Percentiles rank a stretch among this genome's conserved stretches.
Evolutionary conservation across 306 rosid genomes (phyloP).

Genomic region (Canavalia ensiformis): DNA sequence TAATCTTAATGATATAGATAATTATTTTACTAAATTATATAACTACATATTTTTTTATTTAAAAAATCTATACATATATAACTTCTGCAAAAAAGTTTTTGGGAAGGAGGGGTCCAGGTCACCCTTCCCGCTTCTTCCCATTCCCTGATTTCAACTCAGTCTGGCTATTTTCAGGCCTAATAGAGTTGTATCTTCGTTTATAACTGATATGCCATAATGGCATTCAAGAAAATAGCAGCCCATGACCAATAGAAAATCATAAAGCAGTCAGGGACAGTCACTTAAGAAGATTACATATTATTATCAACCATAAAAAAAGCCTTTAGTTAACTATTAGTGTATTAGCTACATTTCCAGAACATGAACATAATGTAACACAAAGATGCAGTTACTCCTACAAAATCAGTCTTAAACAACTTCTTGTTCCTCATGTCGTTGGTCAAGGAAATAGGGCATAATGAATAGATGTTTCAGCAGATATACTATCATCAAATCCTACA

Average conservation of each 20-base stretch:
- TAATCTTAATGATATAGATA: too few relatives aligned
- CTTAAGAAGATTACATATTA: slow-evolving; percentile 4
- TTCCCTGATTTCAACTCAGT: neutral
- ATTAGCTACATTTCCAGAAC: neutral
- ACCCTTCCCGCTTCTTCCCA: too few relatives aligned
- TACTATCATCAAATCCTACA: slow-evolving; percentile 1
- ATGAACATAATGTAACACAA: neutral
- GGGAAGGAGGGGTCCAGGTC: too few relatives aligned
- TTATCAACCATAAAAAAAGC: slow-evolving; percentile 21
- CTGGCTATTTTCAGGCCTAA: slow-evolving; percentile 2
- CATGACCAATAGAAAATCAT: slow-evolving; percentile 8
- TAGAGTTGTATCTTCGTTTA: neutral
- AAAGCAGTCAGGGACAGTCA: slow-evolving; percentile 17
- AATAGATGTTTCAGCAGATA: neutral
- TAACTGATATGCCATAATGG: neutral
- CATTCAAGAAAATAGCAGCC: neutral
- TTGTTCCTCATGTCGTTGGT: neutral
- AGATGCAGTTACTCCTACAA: neutral
- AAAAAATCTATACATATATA: too few relatives aligned
- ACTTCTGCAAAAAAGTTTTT: too few relatives aligned
- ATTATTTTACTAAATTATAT: too few relatives aligned
- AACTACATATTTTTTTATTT: too few relatives aligned
- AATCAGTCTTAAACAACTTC: neutral
- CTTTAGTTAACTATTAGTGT: neutral
- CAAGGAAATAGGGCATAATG: neutral